Percentiles rank a stretch among this genome's conserved stretches.
Evolutionary conservation across 176 grass and related monocot species (phyloP).

Genomic region (Olyra latifolia): DNA sequence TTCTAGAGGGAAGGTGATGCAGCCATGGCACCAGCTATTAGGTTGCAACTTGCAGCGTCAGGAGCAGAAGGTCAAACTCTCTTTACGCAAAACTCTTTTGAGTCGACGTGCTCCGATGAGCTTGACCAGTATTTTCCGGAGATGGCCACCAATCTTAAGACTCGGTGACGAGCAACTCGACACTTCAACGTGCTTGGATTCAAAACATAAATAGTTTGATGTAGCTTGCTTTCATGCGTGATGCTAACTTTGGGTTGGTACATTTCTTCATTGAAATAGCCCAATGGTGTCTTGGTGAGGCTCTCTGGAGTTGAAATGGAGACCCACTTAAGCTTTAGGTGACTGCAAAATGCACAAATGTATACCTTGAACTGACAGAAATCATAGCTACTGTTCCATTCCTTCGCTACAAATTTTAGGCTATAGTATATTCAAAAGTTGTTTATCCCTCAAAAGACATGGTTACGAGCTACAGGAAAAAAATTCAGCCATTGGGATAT

Average conservation of each 20-base stretch:
- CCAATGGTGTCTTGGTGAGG: background rate
- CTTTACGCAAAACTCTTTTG: background rate
- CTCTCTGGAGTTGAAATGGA: constrained; percentile 20
- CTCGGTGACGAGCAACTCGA: constrained; percentile 12
- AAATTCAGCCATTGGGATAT: constrained; percentile 4
- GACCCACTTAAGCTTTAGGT: background rate
- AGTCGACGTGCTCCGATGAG: constrained; percentile 29
- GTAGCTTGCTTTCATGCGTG: constrained; percentile 15
- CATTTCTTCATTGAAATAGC: constrained; percentile 13
- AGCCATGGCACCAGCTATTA: constrained; percentile 29
- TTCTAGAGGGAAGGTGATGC: constrained; percentile 43
- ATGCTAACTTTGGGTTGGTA: constrained; percentile 4
- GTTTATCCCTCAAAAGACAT: background rate
- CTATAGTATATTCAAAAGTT: constrained; percentile 8
- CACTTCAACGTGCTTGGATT: background rate
- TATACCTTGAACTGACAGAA: background rate
- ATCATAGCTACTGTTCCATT: background rate
- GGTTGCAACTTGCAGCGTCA: constrained; percentile 20
- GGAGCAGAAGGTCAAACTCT: constrained; percentile 20
- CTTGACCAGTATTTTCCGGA: constrained; percentile 13
- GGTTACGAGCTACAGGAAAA: constrained; percentile 4
- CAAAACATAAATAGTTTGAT: background rate
- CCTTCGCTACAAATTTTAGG: constrained; percentile 1
- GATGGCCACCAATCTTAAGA: constrained; percentile 29
- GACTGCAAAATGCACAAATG: background rate